Evolutionary conservation across 73 alveolate species (phyloP).

Genomic region (Stentor roeselii): DNA sequence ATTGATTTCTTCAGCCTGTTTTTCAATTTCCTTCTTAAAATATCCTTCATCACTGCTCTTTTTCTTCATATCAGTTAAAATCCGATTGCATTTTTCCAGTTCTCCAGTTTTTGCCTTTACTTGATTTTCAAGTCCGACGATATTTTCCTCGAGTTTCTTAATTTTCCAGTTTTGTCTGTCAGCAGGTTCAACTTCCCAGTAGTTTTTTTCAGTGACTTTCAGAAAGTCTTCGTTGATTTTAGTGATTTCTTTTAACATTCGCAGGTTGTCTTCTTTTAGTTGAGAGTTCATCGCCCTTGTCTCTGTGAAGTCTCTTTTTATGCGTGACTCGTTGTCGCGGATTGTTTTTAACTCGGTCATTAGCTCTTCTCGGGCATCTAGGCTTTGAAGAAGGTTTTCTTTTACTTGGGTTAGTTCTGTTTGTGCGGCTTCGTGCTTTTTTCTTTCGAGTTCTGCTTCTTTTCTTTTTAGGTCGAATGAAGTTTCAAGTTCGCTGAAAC

Average conservation of each 20-base stretch:
- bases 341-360: neutral
- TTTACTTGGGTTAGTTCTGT: neutral
- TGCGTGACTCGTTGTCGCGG: neutral
- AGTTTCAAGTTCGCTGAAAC: neutral
- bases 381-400: neutral
- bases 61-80: neutral
- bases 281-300: neutral
- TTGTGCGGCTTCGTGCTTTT: neutral
- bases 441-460: neutral
- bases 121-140: neutral
- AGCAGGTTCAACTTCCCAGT: neutral
- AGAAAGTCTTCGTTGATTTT: neutral
- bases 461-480: neutral
- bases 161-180: neutral
- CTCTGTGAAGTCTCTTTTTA: neutral
- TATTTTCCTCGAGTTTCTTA: neutral
- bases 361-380: neutral
- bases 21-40: neutral
- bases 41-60: neutral
- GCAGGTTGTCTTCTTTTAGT: neutral
- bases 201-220: neutral
- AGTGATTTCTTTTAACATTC: neutral
- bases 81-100: neutral
- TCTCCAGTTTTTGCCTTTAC: neutral
- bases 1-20: constrained; percentile 10